Percentiles rank a stretch among this genome's conserved stretches.
These are phyloP conservation scores for Trichothecium roseum DNA, from an alignment of 2,329 filamentous ascomycete genomes.

Conservation along the genomic window DNA sequence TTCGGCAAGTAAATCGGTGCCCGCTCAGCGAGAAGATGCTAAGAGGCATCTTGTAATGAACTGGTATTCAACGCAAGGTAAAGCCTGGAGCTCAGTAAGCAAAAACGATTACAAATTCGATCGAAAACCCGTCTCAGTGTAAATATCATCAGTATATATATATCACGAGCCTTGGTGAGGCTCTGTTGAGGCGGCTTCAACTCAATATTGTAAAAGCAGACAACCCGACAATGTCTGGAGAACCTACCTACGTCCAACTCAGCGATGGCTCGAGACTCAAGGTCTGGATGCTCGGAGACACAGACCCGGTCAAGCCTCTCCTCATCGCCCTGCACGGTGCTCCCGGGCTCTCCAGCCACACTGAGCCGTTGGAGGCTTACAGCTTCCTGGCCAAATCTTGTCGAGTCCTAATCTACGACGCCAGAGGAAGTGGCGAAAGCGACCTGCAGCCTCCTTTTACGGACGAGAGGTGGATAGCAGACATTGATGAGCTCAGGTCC, in stretches of 20 bases:
- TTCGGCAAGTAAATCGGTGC: neutral
- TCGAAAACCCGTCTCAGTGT: too few relatives aligned
- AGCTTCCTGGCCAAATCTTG: conserved; percentile 9
- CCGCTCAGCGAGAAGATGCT: conserved; percentile 4
- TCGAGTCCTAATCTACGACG: conserved; percentile 13
- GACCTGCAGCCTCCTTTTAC: conserved; percentile 12
- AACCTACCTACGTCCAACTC: conserved; percentile 4
- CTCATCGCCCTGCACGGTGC: conserved; percentile 13
- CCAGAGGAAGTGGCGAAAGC: conserved; percentile 13
- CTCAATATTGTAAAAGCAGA: neutral
- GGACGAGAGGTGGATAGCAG: conserved; percentile 12
- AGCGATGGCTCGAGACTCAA: conserved; percentile 12
- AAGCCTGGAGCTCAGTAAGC: neutral
- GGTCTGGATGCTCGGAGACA: conserved; percentile 9
- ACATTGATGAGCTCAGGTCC: conserved; percentile 14
- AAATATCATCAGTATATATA: too few relatives aligned
- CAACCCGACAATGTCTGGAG: neutral
- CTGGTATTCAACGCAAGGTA: too few relatives aligned
- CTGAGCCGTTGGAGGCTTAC: conserved; percentile 10
- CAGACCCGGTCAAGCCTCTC: conserved; percentile 9
- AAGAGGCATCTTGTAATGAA: too few relatives aligned
- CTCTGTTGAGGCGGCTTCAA: too few relatives aligned
- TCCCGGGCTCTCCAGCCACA: conserved; percentile 12
- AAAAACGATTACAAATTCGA: neutral
- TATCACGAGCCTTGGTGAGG: too few relatives aligned